Evolutionary conservation across 78 protist species (phyloP).

Genomic region (Dictyostelium firmibasis): DNA sequence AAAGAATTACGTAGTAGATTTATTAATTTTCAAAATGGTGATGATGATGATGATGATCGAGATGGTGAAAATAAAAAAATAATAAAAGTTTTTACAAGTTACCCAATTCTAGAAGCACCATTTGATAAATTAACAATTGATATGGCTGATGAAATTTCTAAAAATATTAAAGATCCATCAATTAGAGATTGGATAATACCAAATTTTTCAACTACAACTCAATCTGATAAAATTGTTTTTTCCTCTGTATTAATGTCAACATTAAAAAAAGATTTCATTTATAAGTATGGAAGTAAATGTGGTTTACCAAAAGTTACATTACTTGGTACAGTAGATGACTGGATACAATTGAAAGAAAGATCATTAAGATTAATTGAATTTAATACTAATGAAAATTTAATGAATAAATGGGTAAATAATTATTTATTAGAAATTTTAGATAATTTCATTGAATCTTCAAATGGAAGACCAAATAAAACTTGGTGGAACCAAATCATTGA

Average conservation of each 20-base stretch:
- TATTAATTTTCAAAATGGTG: background rate
- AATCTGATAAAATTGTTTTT: constrained; percentile 17
- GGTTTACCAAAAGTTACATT: constrained; percentile 76
- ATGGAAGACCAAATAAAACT: constrained; percentile 10
- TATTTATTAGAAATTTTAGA: constrained; percentile 52
- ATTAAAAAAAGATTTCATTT: constrained; percentile 45
- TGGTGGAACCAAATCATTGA: constrained; percentile 13
- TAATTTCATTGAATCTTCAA: constrained; percentile 11
- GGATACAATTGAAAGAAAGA: constrained; percentile 31
- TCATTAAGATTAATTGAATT: background rate
- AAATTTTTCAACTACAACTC: constrained; percentile 52
- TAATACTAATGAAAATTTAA: background rate
- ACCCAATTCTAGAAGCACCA: background rate
- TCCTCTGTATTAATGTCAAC: constrained; percentile 60
- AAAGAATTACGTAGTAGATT: constrained; percentile 35
- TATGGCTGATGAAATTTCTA: constrained; percentile 25
- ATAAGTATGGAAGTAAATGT: background rate
- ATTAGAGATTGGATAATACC: constrained; percentile 45
- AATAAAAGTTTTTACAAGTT: background rate
- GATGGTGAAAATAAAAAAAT: too few species aligned
- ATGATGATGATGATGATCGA: background rate
- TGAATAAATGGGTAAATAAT: constrained; percentile 55
- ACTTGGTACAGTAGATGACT: constrained; percentile 68
- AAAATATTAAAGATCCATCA: constrained; percentile 44
- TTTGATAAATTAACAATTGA: background rate